Evolutionary conservation across 495 filamentous ascomycete species (phyloP), one percentile per base, ranked within the genome.

Genomic region (Xylaria grammica): DNA sequence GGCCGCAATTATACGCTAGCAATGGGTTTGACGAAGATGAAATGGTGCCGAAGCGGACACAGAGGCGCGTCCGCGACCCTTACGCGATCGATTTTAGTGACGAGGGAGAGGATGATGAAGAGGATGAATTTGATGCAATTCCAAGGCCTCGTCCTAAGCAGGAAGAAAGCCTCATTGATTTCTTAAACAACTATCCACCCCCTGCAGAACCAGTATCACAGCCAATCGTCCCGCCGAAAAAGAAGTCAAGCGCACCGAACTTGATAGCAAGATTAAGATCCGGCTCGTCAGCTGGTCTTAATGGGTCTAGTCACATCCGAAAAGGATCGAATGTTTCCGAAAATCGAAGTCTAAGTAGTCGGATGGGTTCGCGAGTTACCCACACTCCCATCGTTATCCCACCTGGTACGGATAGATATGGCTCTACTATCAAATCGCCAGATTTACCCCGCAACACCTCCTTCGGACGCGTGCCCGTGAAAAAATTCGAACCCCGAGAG

Each of bases 31-130:
- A 77, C 32, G 77, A 79, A 27, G 83, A 85, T 53, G 81, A 82
- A 67, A 75, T 77, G 66, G 81, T 83, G 71, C 84, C 84, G 4
- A 81, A 82, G 49, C 87, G 91, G 61, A 97, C 89, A 67, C 90
- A 88, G 53, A 85, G 88, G 42, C 87, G 93, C 27, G 86, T 91
- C 45, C 90, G 84, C 45, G 96, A 99, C 69, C 94, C 95, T 0
- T 98, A 97, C 68, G 90, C 93, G 36, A 91, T 98, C 62, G 94
- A 97, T 66, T 83, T 89, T 44, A 91, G 90, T 65, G 91, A 94
- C 66, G 90, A 94, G 20, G 86, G 91, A 2, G 79, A 81, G 0
- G 87, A 89, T n/a, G 78, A 94, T 22, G 86, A 92, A 2, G 79
- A 82, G 0, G 87, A 89, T 17, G 78, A 88, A 6, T 75, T 74